Percentiles rank a stretch among this genome's conserved stretches.
Conservation (phyloP, 345 rosid genomes). For the Mercurialis annua region DNA sequence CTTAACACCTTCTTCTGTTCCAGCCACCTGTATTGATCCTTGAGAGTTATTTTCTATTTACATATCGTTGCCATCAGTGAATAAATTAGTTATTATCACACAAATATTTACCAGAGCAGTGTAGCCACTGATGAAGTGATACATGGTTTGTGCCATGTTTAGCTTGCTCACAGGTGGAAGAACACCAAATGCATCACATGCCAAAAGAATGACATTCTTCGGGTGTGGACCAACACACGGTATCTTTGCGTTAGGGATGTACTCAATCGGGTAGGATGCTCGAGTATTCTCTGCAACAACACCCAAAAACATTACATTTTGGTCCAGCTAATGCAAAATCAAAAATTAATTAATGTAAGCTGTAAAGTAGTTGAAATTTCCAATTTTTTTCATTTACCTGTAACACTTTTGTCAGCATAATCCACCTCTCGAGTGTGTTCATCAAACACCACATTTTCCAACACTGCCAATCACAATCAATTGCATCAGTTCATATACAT, state of each 20-base stretch:
- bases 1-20: constrained; percentile 90
- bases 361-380: not conserved
- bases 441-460: constrained; percentile 95
- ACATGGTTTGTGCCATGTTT: constrained; percentile 87
- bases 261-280: constrained; percentile 90
- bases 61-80: not conserved
- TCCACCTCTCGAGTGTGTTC: constrained; percentile 91
- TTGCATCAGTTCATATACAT: not conserved
- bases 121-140: constrained; percentile 97
- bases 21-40: constrained; percentile 65
- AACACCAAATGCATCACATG: constrained; percentile 95
- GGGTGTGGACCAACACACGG: constrained; percentile 95
- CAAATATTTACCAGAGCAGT: constrained; percentile 68
- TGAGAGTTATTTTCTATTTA: constrained; percentile 7
- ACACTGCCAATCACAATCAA: constrained; percentile 43
- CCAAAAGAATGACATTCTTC: constrained; percentile 83
- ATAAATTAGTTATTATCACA: not conserved
- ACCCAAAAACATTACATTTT: not conserved
- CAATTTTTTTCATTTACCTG: constrained; percentile 43
- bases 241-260: constrained; percentile 84
- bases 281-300: constrained; percentile 81
- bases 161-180: constrained; percentile 99
- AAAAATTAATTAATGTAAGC: not conserved
- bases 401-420: constrained; percentile 77
- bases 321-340: not conserved